These are phyloP conservation scores for Trichocomaceae sp. DNA, from an alignment of 2,329 filamentous ascomycete genomes.

Conservation along the genomic window DNA sequence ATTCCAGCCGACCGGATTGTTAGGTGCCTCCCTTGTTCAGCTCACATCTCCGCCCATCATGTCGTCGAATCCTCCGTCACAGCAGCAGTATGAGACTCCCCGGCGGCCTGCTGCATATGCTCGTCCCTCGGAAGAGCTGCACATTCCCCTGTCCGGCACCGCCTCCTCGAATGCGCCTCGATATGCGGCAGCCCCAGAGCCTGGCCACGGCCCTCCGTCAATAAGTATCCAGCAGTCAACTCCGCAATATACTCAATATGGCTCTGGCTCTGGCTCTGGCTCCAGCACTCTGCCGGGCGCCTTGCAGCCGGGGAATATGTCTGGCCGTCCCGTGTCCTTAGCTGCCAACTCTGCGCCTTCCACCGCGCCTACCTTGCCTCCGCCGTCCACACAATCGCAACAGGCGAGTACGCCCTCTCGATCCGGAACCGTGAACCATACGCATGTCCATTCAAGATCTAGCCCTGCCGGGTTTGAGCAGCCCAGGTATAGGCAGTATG, in stretches of 20 bases:
- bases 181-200: constrained; percentile 43
- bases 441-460: constrained; percentile 73
- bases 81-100: constrained; percentile 45
- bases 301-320: constrained; percentile 49
- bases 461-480: constrained; percentile 63
- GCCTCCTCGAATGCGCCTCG: constrained; percentile 35
- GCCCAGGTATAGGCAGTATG: constrained; percentile 57
- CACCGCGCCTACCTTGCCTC: constrained; percentile 51
- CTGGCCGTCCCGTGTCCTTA: constrained; percentile 46
- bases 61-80: constrained; percentile 37
- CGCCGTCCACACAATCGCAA: constrained; percentile 39
- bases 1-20: constrained; percentile 15
- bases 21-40: constrained; percentile 37
- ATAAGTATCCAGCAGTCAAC: constrained; percentile 57
- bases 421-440: constrained; percentile 30
- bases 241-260: constrained; percentile 43
- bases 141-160: constrained; percentile 41
- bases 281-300: constrained; percentile 51
- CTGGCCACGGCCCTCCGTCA: constrained; percentile 44
- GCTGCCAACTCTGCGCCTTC: constrained; percentile 53
- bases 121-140: constrained; percentile 51
- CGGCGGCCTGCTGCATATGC: constrained; percentile 43
- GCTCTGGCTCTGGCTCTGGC: constrained; percentile 33
- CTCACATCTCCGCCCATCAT: constrained; percentile 32
- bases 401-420: constrained; percentile 54